Percentiles rank a stretch among this genome's conserved stretches.
phyloP scores from a whole-genome alignment of 306 rosid genomes.

The Fragaria vesca region DNA sequence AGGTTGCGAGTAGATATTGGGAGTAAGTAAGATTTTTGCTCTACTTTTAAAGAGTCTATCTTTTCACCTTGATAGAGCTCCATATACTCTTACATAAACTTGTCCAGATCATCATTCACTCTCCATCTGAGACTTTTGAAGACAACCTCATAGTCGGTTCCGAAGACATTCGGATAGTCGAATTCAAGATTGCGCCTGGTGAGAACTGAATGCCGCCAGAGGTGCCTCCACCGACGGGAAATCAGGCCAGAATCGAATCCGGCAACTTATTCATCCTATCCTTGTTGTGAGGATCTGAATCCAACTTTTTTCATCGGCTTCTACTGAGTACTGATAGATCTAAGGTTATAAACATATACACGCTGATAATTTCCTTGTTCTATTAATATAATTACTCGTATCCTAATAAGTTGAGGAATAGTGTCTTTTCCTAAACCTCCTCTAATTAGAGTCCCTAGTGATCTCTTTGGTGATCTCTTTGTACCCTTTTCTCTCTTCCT shows the following conservation, averaged over 20 bases:
- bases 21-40: background rate
- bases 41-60: background rate
- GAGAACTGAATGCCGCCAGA: background rate
- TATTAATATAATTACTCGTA: no score
- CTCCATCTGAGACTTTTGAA: background rate
- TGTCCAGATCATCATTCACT: background rate
- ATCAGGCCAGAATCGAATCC: background rate
- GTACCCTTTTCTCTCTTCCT: constrained; percentile 83
- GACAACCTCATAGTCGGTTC: no score
- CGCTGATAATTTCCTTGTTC: no score
- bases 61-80: background rate
- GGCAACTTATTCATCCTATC: background rate
- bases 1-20: background rate
- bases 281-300: background rate
- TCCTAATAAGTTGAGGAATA: no score
- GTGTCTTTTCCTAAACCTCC: constrained; percentile 46
- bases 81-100: background rate
- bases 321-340: no score
- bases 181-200: background rate
- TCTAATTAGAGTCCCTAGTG: constrained; percentile 66
- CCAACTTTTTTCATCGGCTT: background rate
- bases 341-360: no score
- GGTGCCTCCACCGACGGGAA: background rate
- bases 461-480: constrained; percentile 47
- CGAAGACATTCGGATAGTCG: background rate